Conservation (phyloP, 768 basidiomycete species). For the Collybiopsis luxurians region DNA sequence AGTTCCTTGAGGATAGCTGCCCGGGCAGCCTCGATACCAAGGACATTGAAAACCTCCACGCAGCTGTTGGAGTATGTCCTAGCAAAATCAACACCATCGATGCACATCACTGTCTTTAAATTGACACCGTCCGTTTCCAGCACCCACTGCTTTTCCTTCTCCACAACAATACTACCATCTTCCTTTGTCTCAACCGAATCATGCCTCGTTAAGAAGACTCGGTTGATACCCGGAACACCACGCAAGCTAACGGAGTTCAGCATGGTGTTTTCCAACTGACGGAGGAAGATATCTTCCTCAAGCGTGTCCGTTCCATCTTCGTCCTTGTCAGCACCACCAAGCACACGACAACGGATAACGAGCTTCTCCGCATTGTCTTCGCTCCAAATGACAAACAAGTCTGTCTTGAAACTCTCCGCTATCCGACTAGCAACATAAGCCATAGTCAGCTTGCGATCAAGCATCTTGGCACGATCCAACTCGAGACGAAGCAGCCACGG, state of each 20-base stretch:
- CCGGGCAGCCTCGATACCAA: slow-evolving; percentile 96
- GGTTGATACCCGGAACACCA: slow-evolving; percentile 86
- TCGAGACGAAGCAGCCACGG: slow-evolving; percentile 98
- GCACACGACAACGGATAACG: slow-evolving; percentile 92
- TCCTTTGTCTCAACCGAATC: slow-evolving; percentile 66
- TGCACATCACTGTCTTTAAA: slow-evolving; percentile 90
- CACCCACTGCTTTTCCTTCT: slow-evolving; percentile 86
- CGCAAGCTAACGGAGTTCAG: slow-evolving; percentile 92
- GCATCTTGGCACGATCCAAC: slow-evolving; percentile 95
- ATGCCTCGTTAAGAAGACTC: slow-evolving; percentile 91
- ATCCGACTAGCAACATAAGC: slow-evolving; percentile 91
- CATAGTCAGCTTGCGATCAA: slow-evolving; percentile 96
- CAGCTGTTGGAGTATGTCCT: slow-evolving; percentile 98
- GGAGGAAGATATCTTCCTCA: slow-evolving; percentile 95
- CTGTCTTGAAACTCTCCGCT: slow-evolving; percentile 91
- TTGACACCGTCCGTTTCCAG: slow-evolving; percentile 97
- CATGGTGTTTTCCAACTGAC: slow-evolving; percentile 95
- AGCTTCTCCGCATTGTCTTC: slow-evolving; percentile 99
- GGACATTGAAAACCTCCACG: slow-evolving; percentile 88
- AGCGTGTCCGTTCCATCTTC: slow-evolving; percentile 71
- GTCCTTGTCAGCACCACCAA: slow-evolving; percentile 81
- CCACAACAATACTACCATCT: slow-evolving; percentile 64
- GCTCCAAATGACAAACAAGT: slow-evolving; percentile 97
- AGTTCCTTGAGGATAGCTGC: slow-evolving; percentile 93
- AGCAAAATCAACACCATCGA: slow-evolving; percentile 91